These are phyloP conservation scores for Neoboletus subvelutipes DNA, from an alignment of 768 basidiomycete species.

Conservation along the genomic window DNA sequence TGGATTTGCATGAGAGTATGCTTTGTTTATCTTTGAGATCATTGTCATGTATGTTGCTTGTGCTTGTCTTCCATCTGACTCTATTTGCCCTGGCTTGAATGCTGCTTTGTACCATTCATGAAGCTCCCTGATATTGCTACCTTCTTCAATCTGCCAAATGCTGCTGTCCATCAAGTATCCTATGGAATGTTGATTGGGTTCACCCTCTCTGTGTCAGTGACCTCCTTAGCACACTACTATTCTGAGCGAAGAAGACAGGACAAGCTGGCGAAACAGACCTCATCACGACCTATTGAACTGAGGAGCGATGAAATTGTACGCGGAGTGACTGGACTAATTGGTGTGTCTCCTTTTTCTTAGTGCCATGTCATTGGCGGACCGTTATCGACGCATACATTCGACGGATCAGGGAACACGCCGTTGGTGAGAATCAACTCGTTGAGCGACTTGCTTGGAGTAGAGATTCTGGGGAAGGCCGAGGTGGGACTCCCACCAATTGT, in stretches of 20 bases:
- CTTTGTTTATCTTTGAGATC: neutral
- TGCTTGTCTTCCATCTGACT: neutral
- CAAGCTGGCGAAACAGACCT: slow-evolving; percentile 27
- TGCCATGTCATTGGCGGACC: neutral
- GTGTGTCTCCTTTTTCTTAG: slow-evolving; percentile 41
- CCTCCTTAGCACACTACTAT: slow-evolving; percentile 57
- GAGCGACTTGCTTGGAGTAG: slow-evolving; percentile 87
- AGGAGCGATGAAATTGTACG: slow-evolving; percentile 75
- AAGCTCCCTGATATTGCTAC: slow-evolving; percentile 7
- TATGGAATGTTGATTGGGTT: slow-evolving; percentile 71
- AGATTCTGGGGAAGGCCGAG: slow-evolving; percentile 95
- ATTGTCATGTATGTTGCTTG: neutral
- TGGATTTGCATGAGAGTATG: neutral
- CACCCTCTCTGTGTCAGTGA: slow-evolving; percentile 70
- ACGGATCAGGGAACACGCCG: slow-evolving; percentile 81
- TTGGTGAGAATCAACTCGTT: slow-evolving; percentile 88
- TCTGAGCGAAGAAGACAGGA: slow-evolving; percentile 48
- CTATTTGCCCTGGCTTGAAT: neutral
- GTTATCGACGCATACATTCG: neutral
- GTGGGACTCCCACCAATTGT: slow-evolving; percentile 40
- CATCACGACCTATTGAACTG: slow-evolving; percentile 63
- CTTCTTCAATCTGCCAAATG: slow-evolving; percentile 25
- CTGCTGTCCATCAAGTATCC: slow-evolving; percentile 35
- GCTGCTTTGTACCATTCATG: slow-evolving; percentile 7
- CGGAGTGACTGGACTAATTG: slow-evolving; percentile 84